A percentile compares a stretch with the other conserved stretches of the same genome.
Conservation (phyloP, 2,329 filamentous ascomycete species). For the Colletotrichum horii region DNA sequence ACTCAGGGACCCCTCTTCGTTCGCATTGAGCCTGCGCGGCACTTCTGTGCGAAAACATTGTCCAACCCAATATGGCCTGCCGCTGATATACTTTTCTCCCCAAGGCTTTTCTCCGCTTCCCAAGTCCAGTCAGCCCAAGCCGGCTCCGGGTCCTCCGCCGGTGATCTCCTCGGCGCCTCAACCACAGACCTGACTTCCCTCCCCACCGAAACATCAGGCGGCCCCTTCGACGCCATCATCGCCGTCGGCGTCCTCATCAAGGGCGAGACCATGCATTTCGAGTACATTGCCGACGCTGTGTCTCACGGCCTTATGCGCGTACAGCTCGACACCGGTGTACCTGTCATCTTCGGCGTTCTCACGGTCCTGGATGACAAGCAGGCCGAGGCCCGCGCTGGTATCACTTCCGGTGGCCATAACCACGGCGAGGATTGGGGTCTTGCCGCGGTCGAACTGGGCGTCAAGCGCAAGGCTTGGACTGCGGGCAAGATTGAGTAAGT, state of each 20-base stretch:
- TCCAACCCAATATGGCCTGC: background rate
- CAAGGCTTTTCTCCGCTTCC: constrained; percentile 81
- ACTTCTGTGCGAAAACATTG: background rate
- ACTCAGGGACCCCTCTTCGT: background rate
- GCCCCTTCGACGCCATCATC: constrained; percentile 90
- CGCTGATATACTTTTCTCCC: background rate
- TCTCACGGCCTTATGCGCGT: constrained; percentile 94
- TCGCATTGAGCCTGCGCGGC: background rate
- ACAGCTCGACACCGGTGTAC: constrained; percentile 86
- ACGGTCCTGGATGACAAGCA: constrained; percentile 91
- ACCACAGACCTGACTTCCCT: constrained; percentile 70
- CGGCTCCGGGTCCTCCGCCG: constrained; percentile 66
- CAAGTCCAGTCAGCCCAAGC: constrained; percentile 78
- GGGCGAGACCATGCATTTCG: constrained; percentile 99
- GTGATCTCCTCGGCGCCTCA: constrained; percentile 75
- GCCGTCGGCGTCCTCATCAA: constrained; percentile 97
- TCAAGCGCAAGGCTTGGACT: constrained; percentile 85
- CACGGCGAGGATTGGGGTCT: constrained; percentile 96
- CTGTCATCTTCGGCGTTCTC: constrained; percentile 90
- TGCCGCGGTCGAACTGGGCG: constrained; percentile 91
- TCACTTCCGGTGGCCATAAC: constrained; percentile 76
- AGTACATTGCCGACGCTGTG: constrained; percentile 94
- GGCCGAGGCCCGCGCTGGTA: constrained; percentile 81
- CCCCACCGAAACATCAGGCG: constrained; percentile 47
- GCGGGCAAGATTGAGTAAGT: constrained; percentile 64